These are phyloP conservation scores for Monosporascus cannonballus DNA, from an alignment of 2,329 filamentous ascomycete species.

Conservation along the genomic window DNA sequence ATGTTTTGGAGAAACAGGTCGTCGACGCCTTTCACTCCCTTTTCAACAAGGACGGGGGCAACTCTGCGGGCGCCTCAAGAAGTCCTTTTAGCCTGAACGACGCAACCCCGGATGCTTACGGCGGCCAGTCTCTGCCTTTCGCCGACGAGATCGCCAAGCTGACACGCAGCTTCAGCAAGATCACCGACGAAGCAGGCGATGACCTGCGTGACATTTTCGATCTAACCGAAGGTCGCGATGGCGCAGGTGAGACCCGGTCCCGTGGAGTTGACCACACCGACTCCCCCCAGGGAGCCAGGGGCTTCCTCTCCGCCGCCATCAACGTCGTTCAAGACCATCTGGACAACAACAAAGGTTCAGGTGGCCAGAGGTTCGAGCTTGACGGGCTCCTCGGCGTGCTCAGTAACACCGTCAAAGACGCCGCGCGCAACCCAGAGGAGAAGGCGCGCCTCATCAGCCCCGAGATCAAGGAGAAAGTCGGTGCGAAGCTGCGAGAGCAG, in stretches of 20 bases:
- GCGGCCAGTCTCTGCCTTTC: constrained; percentile 36
- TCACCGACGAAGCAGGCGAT: constrained; percentile 35
- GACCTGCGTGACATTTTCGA: constrained; percentile 39
- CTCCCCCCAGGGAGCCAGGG: constrained; percentile 20
- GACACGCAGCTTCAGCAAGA: constrained; percentile 33
- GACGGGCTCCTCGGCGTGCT: constrained; percentile 37
- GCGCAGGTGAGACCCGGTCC: constrained; percentile 17
- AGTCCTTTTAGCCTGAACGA: constrained; percentile 20
- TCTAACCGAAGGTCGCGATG: constrained; percentile 29
- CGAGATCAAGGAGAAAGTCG: constrained; percentile 40
- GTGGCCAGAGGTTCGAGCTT: constrained; percentile 30
- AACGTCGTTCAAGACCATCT: constrained; percentile 35
- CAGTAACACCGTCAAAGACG: constrained; percentile 37
- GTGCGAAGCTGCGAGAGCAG: constrained; percentile 32
- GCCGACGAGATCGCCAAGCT: constrained; percentile 38
- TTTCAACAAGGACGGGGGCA: constrained; percentile 29
- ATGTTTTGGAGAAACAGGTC: constrained; percentile 37
- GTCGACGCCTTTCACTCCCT: constrained; percentile 38
- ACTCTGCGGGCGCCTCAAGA: constrained; percentile 13
- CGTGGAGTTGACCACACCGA: constrained; percentile 18
- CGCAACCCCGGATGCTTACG: constrained; percentile 34
- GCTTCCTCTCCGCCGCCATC: constrained; percentile 36
- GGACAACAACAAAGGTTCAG: constrained; percentile 24
- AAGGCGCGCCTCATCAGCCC: constrained; percentile 38
- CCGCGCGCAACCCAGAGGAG: constrained; percentile 38